Conservation (phyloP, 2,329 filamentous ascomycete species). For the Aureobasidium mangrovei region DNA sequence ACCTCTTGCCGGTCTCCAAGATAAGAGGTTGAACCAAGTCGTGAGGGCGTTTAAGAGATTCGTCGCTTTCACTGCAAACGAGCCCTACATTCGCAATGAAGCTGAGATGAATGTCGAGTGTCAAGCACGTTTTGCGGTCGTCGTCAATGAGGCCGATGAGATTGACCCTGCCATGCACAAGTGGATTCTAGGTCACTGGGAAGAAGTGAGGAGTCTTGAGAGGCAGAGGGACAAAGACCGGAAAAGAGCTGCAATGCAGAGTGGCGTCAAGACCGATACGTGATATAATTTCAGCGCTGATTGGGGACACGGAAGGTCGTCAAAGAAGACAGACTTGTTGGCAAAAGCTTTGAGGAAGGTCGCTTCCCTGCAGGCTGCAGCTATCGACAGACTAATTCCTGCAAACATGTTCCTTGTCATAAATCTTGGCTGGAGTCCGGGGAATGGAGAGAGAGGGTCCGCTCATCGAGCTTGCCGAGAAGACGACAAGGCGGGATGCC, state of each 20-base stretch:
- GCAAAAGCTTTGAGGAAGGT: too few species aligned
- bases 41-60: constrained; percentile 23
- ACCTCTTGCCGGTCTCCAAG: constrained; percentile 15
- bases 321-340: too few species aligned
- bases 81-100: constrained; percentile 11
- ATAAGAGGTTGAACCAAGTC: constrained; percentile 16
- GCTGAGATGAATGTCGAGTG: constrained; percentile 17
- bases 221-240: constrained; percentile 14
- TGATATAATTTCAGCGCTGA: too few species aligned
- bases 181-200: constrained; percentile 23
- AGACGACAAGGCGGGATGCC: too few species aligned
- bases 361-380: too few species aligned
- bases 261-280: too few species aligned
- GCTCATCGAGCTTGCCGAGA: too few species aligned
- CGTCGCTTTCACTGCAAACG: background rate
- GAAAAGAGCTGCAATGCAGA: background rate
- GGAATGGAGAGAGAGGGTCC: too few species aligned
- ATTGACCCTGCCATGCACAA: constrained; percentile 14
- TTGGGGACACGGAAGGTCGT: too few species aligned
- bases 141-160: constrained; percentile 15
- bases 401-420: too few species aligned
- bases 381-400: too few species aligned
- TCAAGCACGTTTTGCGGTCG: constrained; percentile 4
- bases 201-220: constrained; percentile 21
- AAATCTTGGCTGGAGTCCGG: too few species aligned